Evolutionary conservation across 331 rosid genomes (phyloP).

Genomic region (Acacia pycnantha): DNA sequence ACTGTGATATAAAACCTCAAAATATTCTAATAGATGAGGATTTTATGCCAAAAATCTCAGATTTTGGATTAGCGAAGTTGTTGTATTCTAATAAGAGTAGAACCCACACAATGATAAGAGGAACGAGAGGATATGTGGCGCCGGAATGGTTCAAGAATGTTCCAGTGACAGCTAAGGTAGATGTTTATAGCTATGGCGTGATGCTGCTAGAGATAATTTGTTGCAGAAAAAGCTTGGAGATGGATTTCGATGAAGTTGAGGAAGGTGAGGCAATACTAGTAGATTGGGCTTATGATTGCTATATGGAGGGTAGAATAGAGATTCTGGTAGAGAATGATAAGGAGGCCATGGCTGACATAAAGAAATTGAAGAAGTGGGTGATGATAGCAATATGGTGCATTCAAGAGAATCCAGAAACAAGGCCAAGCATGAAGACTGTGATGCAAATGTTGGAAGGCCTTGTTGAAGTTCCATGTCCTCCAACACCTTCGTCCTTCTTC

Average conservation of each 20-base stretch:
- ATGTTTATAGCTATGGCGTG: constrained; percentile 19
- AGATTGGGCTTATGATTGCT: constrained; percentile 48
- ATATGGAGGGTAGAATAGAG: constrained; percentile 29
- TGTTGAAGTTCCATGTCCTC: constrained; percentile 38
- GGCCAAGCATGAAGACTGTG: constrained; percentile 43
- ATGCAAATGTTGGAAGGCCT: constrained; percentile 43
- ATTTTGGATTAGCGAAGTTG: constrained; percentile 50
- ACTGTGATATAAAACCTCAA: constrained; percentile 47
- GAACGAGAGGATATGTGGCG: constrained; percentile 47
- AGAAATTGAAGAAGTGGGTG: constrained; percentile 28
- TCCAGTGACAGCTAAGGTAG: constrained; percentile 38
- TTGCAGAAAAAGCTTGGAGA: constrained; percentile 30
- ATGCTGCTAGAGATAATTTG: background rate
- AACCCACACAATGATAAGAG: constrained; percentile 41
- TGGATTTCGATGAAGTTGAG: background rate
- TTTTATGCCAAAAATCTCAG: constrained; percentile 34
- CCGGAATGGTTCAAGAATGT: constrained; percentile 46
- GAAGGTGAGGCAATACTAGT: constrained; percentile 25
- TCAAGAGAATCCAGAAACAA: constrained; percentile 37
- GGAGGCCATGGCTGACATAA: constrained; percentile 36
- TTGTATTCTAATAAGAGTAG: constrained; percentile 32
- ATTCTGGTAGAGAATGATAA: constrained; percentile 30
- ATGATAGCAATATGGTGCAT: constrained; percentile 49
- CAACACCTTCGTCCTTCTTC: constrained; percentile 24
- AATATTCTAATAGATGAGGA: constrained; percentile 37